phyloP scores from a whole-genome alignment of 371 early-diverging fungal genomes.

The Lichtheimia ornata region DNA sequence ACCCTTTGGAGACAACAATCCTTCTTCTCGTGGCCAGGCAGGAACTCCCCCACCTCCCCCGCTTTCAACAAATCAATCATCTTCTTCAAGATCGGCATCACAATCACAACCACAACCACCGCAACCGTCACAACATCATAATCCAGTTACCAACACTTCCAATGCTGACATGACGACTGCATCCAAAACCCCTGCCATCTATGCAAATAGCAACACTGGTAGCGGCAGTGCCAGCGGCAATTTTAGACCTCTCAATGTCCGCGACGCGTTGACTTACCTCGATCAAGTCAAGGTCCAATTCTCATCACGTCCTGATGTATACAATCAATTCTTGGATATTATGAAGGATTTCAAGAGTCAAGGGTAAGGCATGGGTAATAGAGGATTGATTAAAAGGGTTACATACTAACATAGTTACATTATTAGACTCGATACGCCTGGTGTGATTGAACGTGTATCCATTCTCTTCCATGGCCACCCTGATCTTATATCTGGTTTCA shows the following conservation, averaged over 20 bases:
- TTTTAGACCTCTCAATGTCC: constrained; percentile 61
- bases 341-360: constrained; percentile 99
- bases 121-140: constrained; percentile 1
- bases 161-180: not conserved
- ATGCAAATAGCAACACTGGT: not conserved
- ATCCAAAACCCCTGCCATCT: not conserved
- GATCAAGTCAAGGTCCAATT: constrained; percentile 98
- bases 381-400: not conserved
- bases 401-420: not conserved
- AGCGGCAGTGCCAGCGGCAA: constrained; percentile 1
- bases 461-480: constrained; percentile 94
- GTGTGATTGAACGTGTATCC: constrained; percentile 97
- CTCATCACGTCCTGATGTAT: constrained; percentile 91
- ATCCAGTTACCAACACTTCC: not conserved
- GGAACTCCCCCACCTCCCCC: constrained; percentile 12
- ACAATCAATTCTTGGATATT: constrained; percentile 97
- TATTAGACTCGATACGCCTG: constrained; percentile 93
- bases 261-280: constrained; percentile 97
- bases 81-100: constrained; percentile 3
- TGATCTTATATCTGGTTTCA: constrained; percentile 95
- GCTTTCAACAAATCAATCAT: not conserved
- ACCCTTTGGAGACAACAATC: not conserved
- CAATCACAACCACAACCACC: constrained; percentile 3
- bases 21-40: constrained; percentile 1
- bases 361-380: constrained; percentile 60